Base-by-base conservation (phyloP, 2,329 filamentous ascomycete species). In the Fusarium vanettenii region DNA sequence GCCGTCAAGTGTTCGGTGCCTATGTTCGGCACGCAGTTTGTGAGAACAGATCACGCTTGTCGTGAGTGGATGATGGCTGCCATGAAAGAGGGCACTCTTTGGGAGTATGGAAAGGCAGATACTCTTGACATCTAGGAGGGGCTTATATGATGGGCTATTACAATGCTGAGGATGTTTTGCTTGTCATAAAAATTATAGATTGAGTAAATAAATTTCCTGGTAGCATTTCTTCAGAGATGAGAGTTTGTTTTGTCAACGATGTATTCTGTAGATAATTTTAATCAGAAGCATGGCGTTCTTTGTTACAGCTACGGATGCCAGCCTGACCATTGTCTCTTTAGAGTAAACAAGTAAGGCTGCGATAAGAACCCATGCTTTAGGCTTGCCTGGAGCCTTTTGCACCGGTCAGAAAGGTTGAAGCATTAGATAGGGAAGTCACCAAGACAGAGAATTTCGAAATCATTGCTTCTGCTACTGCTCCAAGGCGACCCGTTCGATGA, bases 31-130 rank as follows among this genome's bases (percentile, higher is more conserved):
- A 65, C 64, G 48, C 48, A 52, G 48, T 52, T 31, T 52, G 25
- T 52, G 10, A 60, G 71, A 4, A 56, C 69, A 2, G 73, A 74
- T 27, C 59, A 71, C 61, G 64, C 70, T 4, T 75, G 67, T n/a
- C 60, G 69, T 2, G 59, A 76, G 8, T 75, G 73, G 73, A 5
- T 75, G 16, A 64, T 75, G 20, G 25, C 64, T 11, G 73, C 73
- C 10, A 52, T 52, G 4, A 74, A 43, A 10, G 27, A 75, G 4
- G 64, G 56, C 18, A 64, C 35, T 9, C 27, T 75, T 11, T 75
- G 73, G 73, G 29, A 14, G n/a, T 33, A 35, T 52, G 25, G 48
- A 20, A 52, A 22, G 41, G 41, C 20, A 14, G 41, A 45, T 16
- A 16, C 6, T 22, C 16, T 45, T 2, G 20, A 22, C 6, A 14